These are phyloP conservation scores for Penicillium sumatraense DNA, from an alignment of 2,329 filamentous ascomycete species.

Conservation along the genomic window DNA sequence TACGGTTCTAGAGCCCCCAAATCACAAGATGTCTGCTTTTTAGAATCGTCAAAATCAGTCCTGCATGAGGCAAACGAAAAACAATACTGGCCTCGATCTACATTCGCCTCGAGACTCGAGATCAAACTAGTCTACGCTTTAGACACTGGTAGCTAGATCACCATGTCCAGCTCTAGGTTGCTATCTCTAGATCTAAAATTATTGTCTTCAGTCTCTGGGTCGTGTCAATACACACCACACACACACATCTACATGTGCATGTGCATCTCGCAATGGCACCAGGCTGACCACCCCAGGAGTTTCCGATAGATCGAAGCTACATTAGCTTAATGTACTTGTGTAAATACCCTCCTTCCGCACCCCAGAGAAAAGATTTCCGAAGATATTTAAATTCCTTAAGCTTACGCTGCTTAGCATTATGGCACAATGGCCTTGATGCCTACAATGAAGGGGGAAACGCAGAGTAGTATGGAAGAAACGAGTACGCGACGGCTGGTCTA, in stretches of 20 bases:
- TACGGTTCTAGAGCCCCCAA: neutral
- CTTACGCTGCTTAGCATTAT: no score
- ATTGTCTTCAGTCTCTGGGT: no score
- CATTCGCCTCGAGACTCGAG: neutral
- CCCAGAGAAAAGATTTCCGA: no score
- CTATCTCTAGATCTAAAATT: no score
- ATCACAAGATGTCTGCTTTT: neutral
- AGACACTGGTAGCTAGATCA: neutral
- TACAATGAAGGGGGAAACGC: neutral
- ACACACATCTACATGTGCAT: neutral
- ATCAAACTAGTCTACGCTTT: neutral
- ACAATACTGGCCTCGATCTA: neutral
- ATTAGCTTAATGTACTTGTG: no score
- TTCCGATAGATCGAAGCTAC: no score
- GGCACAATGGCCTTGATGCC: no score
- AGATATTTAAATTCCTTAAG: no score
- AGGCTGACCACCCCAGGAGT: no score
- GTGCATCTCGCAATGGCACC: no score
- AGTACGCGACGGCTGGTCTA: conserved; percentile 16
- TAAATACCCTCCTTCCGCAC: no score
- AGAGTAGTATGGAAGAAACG: conserved; percentile 7
- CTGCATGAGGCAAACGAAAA: neutral
- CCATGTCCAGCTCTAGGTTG: neutral
- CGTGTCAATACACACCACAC: neutral
- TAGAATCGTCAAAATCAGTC: neutral